Base-by-base conservation (phyloP, 371 early-diverging fungal genomes). In the Apophysomyces trapeziformis region DNA sequence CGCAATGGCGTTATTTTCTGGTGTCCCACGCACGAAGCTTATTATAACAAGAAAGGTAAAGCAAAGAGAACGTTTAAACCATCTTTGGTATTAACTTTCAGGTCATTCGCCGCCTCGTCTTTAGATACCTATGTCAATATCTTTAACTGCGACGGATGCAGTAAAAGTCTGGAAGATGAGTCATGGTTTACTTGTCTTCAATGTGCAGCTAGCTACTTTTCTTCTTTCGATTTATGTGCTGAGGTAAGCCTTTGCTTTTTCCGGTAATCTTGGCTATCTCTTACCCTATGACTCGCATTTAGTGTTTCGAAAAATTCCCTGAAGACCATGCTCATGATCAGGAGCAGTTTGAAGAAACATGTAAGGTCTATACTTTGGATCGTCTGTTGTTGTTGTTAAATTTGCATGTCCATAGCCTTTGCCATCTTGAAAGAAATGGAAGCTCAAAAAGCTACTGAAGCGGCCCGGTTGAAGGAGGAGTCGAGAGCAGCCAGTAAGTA, bases 1-100 rank as follows among this genome's bases (percentile, higher is more conserved):
- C 85, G 86, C 38, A 83, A 86, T 54, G 96, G 96, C 5, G 87
- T 87, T 46, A 88, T 93, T 21, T 96, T 94, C 69, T 95, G 92
- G 91, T 96, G 96, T 64, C 87, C 89, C 1, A 77, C 80, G 16
- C 96, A 96, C 64, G 91, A 92, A 68, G 78, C 82, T 1, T 68
- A 79, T 21, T 77, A 85, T 12, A 71, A 83, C 38, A 81, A 84
- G 57, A 76, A 76, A 72, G 87, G 86, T 87, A 75, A 69, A 38
- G 58, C n/a, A 47, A 21, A 43, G 39, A 44, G 59, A 16, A 37
- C 32, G 36, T 13, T 35, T 7, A 18, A 18, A 26, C 32, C 32
- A 26, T 26, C 32, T 26, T 26, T 26, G 32, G 3, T 2, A 26
- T 26, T 26, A 26, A 26, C 32, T 26, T 26, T 26, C 5, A 37